phyloP scores from a whole-genome alignment of 495 filamentous ascomycete species.

The Neurospora terricola region DNA sequence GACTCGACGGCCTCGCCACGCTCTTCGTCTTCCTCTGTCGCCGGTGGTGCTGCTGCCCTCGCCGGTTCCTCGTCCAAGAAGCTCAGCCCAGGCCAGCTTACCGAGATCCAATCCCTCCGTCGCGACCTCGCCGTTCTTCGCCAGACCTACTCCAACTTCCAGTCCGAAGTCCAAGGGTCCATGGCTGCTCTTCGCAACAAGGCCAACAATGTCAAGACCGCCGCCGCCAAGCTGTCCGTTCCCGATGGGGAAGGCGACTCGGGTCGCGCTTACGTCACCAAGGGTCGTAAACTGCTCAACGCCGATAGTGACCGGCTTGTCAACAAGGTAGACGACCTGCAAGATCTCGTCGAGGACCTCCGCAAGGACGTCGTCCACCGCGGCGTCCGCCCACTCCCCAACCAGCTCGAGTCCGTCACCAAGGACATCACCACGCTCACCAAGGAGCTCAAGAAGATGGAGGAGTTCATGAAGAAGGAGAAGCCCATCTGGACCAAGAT shows the following conservation, averaged over 20 bases:
- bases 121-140: slow-evolving; percentile 87
- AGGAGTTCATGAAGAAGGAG: slow-evolving; percentile 81
- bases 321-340: slow-evolving; percentile 84
- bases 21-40: slow-evolving; percentile 8
- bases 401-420: slow-evolving; percentile 76
- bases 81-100: slow-evolving; percentile 43
- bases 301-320: slow-evolving; percentile 83
- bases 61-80: slow-evolving; percentile 16
- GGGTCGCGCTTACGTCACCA: slow-evolving; percentile 73
- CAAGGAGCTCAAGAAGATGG: slow-evolving; percentile 88
- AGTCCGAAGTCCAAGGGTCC: slow-evolving; percentile 74
- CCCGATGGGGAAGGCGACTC: slow-evolving; percentile 57
- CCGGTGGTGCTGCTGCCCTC: slow-evolving; percentile 1
- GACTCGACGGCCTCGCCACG: slow-evolving; percentile 24
- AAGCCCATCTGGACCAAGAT: slow-evolving; percentile 97
- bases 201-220: slow-evolving; percentile 67
- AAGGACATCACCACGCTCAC: slow-evolving; percentile 76
- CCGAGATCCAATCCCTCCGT: slow-evolving; percentile 71
- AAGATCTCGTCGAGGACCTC: slow-evolving; percentile 92
- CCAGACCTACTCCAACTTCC: slow-evolving; percentile 86
- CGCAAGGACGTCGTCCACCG: slow-evolving; percentile 93
- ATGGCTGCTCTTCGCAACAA: slow-evolving; percentile 76
- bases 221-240: slow-evolving; percentile 55
- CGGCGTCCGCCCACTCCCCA: slow-evolving; percentile 84
- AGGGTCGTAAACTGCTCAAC: slow-evolving; percentile 73